Percentiles rank a stretch among this genome's conserved stretches.
Evolutionary conservation across 2,329 filamentous ascomycete genomes (phyloP).

Genomic region (Knufia fluminis): DNA sequence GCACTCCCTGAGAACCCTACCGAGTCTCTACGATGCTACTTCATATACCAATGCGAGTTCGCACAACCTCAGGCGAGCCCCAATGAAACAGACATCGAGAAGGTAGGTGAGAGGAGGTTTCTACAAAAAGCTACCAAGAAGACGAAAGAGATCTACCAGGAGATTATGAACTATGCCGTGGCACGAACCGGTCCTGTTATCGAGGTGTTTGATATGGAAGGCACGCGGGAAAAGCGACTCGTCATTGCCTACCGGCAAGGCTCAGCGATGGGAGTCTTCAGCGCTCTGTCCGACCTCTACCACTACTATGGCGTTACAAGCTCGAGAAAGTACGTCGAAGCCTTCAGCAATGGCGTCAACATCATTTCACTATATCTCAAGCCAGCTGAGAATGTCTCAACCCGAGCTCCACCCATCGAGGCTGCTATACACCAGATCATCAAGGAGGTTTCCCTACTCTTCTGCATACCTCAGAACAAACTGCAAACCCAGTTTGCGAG

Average conservation of each 20-base stretch:
- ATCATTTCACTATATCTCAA: slow-evolving; percentile 93
- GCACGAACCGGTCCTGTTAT: slow-evolving; percentile 86
- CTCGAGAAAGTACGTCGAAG: slow-evolving; percentile 94
- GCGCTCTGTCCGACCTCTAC: slow-evolving; percentile 88
- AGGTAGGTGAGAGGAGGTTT: slow-evolving; percentile 89
- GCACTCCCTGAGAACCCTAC: slow-evolving; percentile 65
- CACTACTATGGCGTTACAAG: slow-evolving; percentile 98
- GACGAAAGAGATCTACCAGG: slow-evolving; percentile 91
- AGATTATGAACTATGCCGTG: slow-evolving; percentile 81
- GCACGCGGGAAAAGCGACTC: slow-evolving; percentile 80
- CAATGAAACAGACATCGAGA: slow-evolving; percentile 77
- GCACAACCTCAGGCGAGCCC: slow-evolving; percentile 61
- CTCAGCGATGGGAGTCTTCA: slow-evolving; percentile 88
- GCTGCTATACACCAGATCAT: slow-evolving; percentile 97
- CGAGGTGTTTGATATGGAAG: slow-evolving; percentile 93
- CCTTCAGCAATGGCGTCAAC: slow-evolving; percentile 97
- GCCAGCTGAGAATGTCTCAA: slow-evolving; percentile 52
- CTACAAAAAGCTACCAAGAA: slow-evolving; percentile 91
- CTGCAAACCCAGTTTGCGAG: slow-evolving; percentile 82
- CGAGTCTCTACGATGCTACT: slow-evolving; percentile 89
- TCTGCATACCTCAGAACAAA: slow-evolving; percentile 96
- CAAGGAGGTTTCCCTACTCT: slow-evolving; percentile 93
- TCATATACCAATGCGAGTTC: slow-evolving; percentile 95
- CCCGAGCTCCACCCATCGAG: slow-evolving; percentile 68
- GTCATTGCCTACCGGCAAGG: slow-evolving; percentile 91